Evolutionary conservation across 345 rosid genomes (phyloP).

Genomic region (Populus deltoides): DNA sequence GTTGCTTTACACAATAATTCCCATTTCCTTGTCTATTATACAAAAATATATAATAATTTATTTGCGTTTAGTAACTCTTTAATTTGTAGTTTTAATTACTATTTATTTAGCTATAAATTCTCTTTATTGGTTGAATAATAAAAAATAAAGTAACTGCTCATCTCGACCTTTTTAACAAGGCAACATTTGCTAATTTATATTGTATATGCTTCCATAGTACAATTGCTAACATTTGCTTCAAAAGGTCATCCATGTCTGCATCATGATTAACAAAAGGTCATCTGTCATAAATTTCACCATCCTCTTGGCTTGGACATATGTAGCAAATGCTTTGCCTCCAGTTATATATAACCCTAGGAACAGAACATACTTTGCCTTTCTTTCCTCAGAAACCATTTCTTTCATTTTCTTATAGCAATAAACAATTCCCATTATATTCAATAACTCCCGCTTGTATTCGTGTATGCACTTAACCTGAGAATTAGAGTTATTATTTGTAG

Average conservation of each 20-base stretch:
- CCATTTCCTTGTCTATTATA: too few species aligned
- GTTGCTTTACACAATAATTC: too few species aligned
- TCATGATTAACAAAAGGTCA: slow-evolving; percentile 62
- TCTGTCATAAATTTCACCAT: slow-evolving; percentile 73
- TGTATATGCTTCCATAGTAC: too few species aligned
- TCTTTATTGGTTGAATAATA: background rate
- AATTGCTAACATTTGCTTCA: slow-evolving; percentile 31
- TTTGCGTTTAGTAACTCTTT: too few species aligned
- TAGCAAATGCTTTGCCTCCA: slow-evolving; percentile 84
- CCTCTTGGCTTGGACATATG: slow-evolving; percentile 79
- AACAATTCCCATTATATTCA: slow-evolving; percentile 69
- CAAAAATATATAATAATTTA: too few species aligned
- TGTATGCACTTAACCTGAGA: slow-evolving; percentile 74
- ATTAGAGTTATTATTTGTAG: background rate
- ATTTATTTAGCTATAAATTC: background rate
- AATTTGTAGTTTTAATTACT: too few species aligned
- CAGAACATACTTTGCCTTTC: slow-evolving; percentile 50
- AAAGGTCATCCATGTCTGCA: slow-evolving; percentile 66
- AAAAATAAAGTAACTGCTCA: too few species aligned
- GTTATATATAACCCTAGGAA: slow-evolving; percentile 63
- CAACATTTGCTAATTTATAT: too few species aligned
- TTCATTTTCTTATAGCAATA: slow-evolving; percentile 77
- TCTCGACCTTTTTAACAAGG: too few species aligned
- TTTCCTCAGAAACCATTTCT: slow-evolving; percentile 58
- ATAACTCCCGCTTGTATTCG: slow-evolving; percentile 71